Evolutionary conservation across 2,329 filamentous ascomycete genomes (phyloP).

Genomic region (Aspergillus hiratsukae): DNA sequence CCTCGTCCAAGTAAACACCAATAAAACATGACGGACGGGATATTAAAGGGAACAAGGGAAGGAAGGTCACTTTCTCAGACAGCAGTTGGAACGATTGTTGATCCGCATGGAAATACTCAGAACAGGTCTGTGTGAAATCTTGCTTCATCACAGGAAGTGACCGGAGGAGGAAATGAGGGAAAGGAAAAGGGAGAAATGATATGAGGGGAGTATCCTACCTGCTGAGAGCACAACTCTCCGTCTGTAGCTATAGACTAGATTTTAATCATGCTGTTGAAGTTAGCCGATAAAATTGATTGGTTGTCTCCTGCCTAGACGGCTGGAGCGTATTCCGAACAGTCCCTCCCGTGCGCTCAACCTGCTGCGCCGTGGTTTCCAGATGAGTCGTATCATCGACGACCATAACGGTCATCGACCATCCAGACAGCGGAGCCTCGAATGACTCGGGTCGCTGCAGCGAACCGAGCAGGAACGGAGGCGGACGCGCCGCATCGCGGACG

Average conservation of each 20-base stretch:
- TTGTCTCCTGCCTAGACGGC: conserved; percentile 68
- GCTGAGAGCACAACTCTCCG: background rate
- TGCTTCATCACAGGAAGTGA: conserved; percentile 49
- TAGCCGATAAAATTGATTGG: conserved; percentile 71
- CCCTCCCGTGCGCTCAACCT: conserved; percentile 64
- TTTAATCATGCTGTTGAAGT: conserved; percentile 5
- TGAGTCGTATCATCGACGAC: conserved; percentile 67
- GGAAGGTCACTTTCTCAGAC: conserved; percentile 38
- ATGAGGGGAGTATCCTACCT: background rate
- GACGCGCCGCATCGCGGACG: background rate
- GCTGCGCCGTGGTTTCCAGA: conserved; percentile 49
- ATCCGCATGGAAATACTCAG: conserved; percentile 59
- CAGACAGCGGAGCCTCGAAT: conserved; percentile 12
- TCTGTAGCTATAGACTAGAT: conserved; percentile 9
- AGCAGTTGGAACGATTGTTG: conserved; percentile 44
- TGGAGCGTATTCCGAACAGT: conserved; percentile 73
- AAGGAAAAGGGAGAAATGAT: background rate
- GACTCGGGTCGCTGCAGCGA: background rate
- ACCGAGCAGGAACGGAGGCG: background rate
- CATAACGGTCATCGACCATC: conserved; percentile 51
- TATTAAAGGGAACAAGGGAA: conserved; percentile 6
- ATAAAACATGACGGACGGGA: background rate
- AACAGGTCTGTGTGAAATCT: conserved; percentile 57
- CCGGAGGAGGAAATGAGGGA: conserved; percentile 1
- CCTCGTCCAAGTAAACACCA: background rate